Conservation (phyloP, 2,329 filamentous ascomycete genomes). For the Hymenoscyphus scutula region DNA sequence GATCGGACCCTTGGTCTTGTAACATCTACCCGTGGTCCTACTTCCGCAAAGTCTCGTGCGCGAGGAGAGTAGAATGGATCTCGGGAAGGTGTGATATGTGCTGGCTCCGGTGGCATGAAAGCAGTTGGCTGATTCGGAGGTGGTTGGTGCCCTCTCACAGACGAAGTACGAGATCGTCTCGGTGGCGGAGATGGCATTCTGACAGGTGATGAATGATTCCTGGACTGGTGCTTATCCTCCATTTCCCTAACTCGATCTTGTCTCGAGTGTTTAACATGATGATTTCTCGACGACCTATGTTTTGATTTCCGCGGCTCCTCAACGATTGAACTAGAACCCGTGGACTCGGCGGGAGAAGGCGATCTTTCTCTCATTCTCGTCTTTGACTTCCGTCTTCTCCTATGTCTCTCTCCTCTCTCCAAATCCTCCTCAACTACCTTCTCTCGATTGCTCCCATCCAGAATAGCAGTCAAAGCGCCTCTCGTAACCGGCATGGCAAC, state of each 20-base stretch:
- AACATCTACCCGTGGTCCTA: neutral
- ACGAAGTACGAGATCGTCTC: neutral
- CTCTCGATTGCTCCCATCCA: neutral
- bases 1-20: neutral
- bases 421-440: neutral
- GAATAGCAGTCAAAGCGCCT: no score
- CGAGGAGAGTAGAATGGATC: neutral
- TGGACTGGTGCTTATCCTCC: neutral
- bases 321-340: neutral
- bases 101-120: neutral
- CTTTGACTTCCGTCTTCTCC: neutral
- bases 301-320: neutral
- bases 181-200: neutral
- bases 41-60: neutral
- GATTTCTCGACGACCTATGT: neutral
- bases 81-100: neutral
- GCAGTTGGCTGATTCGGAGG: neutral
- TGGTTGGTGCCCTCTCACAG: neutral
- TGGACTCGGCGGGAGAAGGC: neutral
- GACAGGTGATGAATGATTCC: neutral
- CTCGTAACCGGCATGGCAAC: neutral
- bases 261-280: neutral
- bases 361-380: neutral
- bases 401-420: neutral
- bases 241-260: neutral